A percentile compares a stretch with the other conserved stretches of the same genome.
phyloP scores from a whole-genome alignment of 495 filamentous ascomycete genomes.

The Bryoglossum gracile region DNA sequence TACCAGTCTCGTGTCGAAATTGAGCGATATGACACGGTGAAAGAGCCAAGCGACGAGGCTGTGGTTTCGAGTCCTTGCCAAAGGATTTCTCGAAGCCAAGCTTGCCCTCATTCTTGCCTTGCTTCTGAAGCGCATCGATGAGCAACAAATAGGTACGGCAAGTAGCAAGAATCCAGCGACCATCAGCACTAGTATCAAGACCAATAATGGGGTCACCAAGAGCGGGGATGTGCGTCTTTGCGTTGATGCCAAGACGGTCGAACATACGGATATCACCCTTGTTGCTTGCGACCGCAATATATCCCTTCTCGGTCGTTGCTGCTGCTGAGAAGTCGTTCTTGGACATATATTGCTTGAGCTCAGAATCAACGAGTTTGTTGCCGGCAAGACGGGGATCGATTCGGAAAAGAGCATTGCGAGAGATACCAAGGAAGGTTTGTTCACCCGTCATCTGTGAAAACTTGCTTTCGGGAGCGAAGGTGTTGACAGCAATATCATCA shows the following conservation, averaged over 20 bases:
- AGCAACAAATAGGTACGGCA: constrained; percentile 93
- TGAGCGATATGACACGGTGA: constrained; percentile 89
- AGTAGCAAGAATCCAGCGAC: constrained; percentile 89
- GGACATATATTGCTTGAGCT: constrained; percentile 89
- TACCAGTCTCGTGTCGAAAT: constrained; percentile 90
- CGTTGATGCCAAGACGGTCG: constrained; percentile 91
- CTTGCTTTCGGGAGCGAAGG: constrained; percentile 93
- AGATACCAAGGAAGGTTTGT: constrained; percentile 89
- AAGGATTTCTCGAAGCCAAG: constrained; percentile 95
- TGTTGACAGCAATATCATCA: constrained; percentile 87
- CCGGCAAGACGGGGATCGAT: constrained; percentile 87
- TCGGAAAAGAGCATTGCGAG: constrained; percentile 84
- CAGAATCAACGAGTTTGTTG: constrained; percentile 84
- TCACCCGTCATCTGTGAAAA: constrained; percentile 96
- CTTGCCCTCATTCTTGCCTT: constrained; percentile 94
- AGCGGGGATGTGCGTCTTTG: constrained; percentile 93
- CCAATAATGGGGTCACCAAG: constrained; percentile 94
- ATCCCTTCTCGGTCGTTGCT: constrained; percentile 91
- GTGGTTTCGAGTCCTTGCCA: constrained; percentile 84
- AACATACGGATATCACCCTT: constrained; percentile 98
- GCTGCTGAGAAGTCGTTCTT: constrained; percentile 96
- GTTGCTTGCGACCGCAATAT: constrained; percentile 92
- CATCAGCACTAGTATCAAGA: constrained; percentile 88
- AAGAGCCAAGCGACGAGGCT: constrained; percentile 82
- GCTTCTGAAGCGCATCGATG: constrained; percentile 82